Evolutionary conservation across 345 rosid genomes (phyloP).

Genomic region (Gossypioides kirkii): DNA sequence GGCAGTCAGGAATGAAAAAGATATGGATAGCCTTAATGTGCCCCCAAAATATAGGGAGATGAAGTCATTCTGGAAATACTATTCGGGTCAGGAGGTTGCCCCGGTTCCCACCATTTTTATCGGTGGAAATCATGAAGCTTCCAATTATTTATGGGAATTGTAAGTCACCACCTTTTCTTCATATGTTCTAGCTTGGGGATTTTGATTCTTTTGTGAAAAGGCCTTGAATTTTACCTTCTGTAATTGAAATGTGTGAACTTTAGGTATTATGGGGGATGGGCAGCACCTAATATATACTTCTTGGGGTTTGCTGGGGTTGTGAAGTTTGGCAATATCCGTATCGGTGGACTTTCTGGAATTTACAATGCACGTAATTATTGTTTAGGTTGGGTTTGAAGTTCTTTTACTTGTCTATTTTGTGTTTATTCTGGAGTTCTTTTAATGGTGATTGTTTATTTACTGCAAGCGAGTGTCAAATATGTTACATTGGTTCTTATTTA

Average conservation of each 20-base stretch:
- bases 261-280: no score
- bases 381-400: conserved; percentile 41
- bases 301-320: conserved; percentile 82
- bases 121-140: conserved; percentile 98
- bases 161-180: no score
- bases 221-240: fast-evolving
- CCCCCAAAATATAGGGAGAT: conserved; percentile 64
- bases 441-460: background rate
- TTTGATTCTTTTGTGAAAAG: no score
- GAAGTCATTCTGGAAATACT: conserved; percentile 96
- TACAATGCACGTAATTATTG: conserved; percentile 59
- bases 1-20: conserved; percentile 88
- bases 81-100: conserved; percentile 72
- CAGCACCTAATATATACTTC: conserved; percentile 81
- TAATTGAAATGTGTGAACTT: no score
- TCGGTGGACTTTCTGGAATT: conserved; percentile 94
- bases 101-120: conserved; percentile 89
- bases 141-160: conserved; percentile 85
- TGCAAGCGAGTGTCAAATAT: background rate
- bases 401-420: no score
- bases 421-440: background rate
- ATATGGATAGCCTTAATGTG: conserved; percentile 76
- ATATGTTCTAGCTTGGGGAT: no score
- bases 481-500: no score
- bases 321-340: conserved; percentile 79